Evolutionary conservation across 306 rosid genomes (phyloP).

Genomic region (Vigna radiata): DNA sequence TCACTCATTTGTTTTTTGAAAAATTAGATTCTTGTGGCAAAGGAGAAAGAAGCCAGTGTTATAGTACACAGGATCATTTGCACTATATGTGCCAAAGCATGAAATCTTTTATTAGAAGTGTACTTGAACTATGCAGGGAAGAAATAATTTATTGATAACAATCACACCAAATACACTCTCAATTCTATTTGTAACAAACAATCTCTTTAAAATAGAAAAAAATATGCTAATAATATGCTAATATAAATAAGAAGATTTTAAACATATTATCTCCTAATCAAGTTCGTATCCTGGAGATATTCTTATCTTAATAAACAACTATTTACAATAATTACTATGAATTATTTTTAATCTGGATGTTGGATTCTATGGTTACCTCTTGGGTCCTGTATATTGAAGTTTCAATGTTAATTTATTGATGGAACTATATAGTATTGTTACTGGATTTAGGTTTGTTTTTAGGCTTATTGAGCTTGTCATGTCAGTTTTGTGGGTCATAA

Average conservation of each 20-base stretch:
- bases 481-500: conserved; percentile 23
- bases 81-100: conserved; percentile 2
- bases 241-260: no score
- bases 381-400: neutral
- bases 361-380: conserved; percentile 4
- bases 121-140: no score
- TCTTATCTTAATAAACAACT: no score
- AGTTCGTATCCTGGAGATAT: no score
- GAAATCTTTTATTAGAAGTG: neutral
- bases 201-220: no score
- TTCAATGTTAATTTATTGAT: conserved; percentile 17
- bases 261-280: no score
- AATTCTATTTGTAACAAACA: no score
- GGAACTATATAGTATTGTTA: conserved; percentile 25
- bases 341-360: neutral
- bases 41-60: conserved; percentile 1
- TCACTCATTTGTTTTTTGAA: neutral
- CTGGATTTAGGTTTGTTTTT: neutral
- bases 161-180: no score
- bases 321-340: neutral
- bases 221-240: no score
- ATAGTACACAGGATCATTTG: conserved; percentile 21
- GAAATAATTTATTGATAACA: no score
- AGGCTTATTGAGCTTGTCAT: conserved; percentile 24
- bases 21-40: conserved; percentile 11